phyloP scores from a whole-genome alignment of 108 stramenopile species.

The Pseudonitzschia pungens region DNA sequence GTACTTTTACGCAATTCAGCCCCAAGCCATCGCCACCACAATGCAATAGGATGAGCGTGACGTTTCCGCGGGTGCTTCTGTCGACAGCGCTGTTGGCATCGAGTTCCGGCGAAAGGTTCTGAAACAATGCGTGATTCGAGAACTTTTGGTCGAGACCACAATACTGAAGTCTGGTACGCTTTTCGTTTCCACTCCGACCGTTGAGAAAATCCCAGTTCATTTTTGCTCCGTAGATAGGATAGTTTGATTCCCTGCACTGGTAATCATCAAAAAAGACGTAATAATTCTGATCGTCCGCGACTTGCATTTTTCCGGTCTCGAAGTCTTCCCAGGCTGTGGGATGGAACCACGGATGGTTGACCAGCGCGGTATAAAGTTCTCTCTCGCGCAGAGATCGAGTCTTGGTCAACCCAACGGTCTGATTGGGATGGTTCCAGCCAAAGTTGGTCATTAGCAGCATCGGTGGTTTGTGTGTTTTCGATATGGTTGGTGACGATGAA shows the following conservation, averaged over 20 bases:
- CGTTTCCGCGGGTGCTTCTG: too few relatives aligned
- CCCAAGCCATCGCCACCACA: conserved; percentile 7
- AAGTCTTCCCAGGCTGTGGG: conserved; percentile 41
- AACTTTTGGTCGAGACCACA: too few relatives aligned
- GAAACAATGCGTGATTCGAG: too few relatives aligned
- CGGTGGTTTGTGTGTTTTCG: too few relatives aligned
- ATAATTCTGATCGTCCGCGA: background rate
- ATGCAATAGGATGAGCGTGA: background rate
- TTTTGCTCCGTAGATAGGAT: conserved; percentile 32
- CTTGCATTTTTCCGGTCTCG: background rate
- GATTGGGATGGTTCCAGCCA: background rate
- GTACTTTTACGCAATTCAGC: background rate
- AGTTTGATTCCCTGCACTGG: conserved; percentile 40
- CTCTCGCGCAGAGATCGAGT: conserved; percentile 13
- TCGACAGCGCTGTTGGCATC: too few relatives aligned
- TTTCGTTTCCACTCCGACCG: too few relatives aligned
- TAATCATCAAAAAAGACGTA: conserved; percentile 40
- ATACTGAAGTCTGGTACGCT: too few relatives aligned
- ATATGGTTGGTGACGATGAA: too few relatives aligned
- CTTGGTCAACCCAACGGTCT: background rate
- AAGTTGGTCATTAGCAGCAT: background rate
- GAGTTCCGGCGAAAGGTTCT: background rate
- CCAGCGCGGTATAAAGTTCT: conserved; percentile 25
- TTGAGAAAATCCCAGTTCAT: background rate
- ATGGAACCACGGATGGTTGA: conserved; percentile 49